Base-by-base conservation (phyloP, 805 yeast genomes). In the Wickerhamomyces mucosus region DNA sequence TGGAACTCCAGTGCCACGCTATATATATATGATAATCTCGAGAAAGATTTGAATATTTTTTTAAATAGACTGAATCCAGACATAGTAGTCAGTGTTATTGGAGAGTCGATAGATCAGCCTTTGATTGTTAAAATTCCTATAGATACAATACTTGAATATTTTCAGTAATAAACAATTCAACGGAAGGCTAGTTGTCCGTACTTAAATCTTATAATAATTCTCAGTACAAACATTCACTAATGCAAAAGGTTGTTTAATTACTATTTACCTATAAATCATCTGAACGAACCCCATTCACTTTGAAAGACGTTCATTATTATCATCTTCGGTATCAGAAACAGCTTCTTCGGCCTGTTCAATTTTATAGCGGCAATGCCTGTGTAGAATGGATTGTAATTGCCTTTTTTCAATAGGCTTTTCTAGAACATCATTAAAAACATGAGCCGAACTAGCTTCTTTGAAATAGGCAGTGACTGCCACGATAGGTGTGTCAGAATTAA, bases 401-500 rank as follows among this genome's bases (percentile, higher is more conserved):
- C 24, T 35, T 27, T 34, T 35, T 10, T 28, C 29, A 6, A 60
- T 63, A 0, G 96, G 96, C 50, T 81, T 81, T 47, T 82, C 92
- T 15, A 85, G 54, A 3, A 80, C 76, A 31, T 72, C 76, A 39
- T 75, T 78, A 53, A 85, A 84, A 9, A 59, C 45, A 2, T 48
- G 46, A 7, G 49, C 41, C 3, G 39, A 30, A 3, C 64, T 61
- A 0, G 92, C 86, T 36, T 84, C 94, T 36, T 72, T 69, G 25
- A 74, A 73, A 43, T 70, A 77, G 1, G 78, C 78, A 1, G 94
- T 82, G 22, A 79, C 55, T 0, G 88, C 86, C 24, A 88, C 65
- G 14, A 86, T 68, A 1, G 88, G 89, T 0, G 96, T 82, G 15
- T 65, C 64, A 1, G 81, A 67, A 49, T 89, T 88, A n/a, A 73